Base-by-base conservation (phyloP, 176 grass and related monocot species). In the Leersia perrieri region DNA sequence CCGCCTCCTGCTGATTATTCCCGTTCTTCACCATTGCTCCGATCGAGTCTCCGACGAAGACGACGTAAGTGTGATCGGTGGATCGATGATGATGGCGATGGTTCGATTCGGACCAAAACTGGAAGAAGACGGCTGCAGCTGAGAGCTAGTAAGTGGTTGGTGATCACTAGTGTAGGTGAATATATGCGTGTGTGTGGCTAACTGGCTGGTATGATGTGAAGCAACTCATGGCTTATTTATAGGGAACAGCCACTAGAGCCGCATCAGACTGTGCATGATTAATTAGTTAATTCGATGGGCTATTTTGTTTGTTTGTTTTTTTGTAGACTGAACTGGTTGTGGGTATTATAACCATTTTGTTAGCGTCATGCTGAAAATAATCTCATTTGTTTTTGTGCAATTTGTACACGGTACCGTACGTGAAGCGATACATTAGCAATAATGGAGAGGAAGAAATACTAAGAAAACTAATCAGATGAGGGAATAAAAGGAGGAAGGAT, bases 1-100 rank as follows among this genome's bases (percentile, higher is more conserved):
- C 58, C 44, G 28, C 44, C 63, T 60, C 84, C 69, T 83, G n/a
- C 67, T 80, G 78, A 76, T 41, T 60, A 76, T 41, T 60, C 73
- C 49, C 66, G 61, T 61, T 75, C 90, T 99, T 93, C 88, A 90
- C 90, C 90, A 95, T 86, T 74, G 20, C 38, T 33, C 34, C 2
- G 62, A 32, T 22, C n/a, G n/a, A n/a, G n/a, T n/a, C n/a, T n/a
- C n/a, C n/a, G n/a, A n/a, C n/a, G n/a, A n/a, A n/a, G n/a, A n/a
- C n/a, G n/a, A n/a, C n/a, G n/a, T n/a, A n/a, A n/a, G 53, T 58
- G 53, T 58, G 53, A 58, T 58, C 53, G 53, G 11, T 58, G 22
- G 53, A 58, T n/a, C 6, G 53, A 23, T 8, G 73, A 60, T n/a
- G 88, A 67, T 63, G 77, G 36, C 63, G 88, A 77, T 64, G 63